phyloP scores from a whole-genome alignment of 495 filamentous ascomycete species.

The Daldinia vernicosa region DNA sequence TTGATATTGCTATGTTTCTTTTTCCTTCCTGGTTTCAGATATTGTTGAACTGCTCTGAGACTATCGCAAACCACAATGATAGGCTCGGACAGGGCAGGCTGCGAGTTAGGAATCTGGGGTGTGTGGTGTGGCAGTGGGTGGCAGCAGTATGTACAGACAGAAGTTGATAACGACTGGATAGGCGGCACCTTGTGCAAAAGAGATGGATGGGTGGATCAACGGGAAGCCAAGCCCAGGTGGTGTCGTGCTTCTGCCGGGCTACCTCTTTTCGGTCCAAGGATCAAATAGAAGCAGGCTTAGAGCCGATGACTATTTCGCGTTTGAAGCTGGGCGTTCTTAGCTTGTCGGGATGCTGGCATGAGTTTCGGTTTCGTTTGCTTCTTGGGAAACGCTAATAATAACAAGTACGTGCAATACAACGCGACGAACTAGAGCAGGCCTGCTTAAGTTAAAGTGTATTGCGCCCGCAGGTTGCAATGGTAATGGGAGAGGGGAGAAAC shows the following conservation, averaged over 20 bases:
- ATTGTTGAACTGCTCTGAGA: conserved; percentile 33
- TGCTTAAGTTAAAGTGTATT: conserved; percentile 17
- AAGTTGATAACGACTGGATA: conserved; percentile 41
- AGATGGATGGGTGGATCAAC: conserved; percentile 47
- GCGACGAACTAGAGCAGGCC: neutral
- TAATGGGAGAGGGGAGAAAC: conserved; percentile 9
- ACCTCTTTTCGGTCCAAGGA: conserved; percentile 29
- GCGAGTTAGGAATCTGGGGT: conserved; percentile 46
- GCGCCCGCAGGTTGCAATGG: conserved; percentile 31
- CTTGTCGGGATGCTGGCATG: conserved; percentile 27
- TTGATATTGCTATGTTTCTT: conserved; percentile 10
- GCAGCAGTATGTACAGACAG: conserved; percentile 43
- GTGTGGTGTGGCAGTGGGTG: conserved; percentile 46
- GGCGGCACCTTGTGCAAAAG: conserved; percentile 40
- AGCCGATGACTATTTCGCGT: conserved; percentile 26
- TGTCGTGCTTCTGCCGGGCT: conserved; percentile 41
- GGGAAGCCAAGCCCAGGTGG: conserved; percentile 38
- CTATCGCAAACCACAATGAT: conserved; percentile 39
- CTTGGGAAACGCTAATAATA: conserved; percentile 15
- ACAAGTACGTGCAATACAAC: neutral
- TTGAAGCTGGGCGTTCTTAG: conserved; percentile 24
- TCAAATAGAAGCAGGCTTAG: conserved; percentile 20
- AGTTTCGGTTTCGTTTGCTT: conserved; percentile 29
- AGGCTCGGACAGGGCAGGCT: conserved; percentile 43
- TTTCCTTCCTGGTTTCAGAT: conserved; percentile 31